These are phyloP conservation scores for Fusarium penzigii DNA, from an alignment of 2,329 filamentous ascomycete genomes.

Conservation along the genomic window DNA sequence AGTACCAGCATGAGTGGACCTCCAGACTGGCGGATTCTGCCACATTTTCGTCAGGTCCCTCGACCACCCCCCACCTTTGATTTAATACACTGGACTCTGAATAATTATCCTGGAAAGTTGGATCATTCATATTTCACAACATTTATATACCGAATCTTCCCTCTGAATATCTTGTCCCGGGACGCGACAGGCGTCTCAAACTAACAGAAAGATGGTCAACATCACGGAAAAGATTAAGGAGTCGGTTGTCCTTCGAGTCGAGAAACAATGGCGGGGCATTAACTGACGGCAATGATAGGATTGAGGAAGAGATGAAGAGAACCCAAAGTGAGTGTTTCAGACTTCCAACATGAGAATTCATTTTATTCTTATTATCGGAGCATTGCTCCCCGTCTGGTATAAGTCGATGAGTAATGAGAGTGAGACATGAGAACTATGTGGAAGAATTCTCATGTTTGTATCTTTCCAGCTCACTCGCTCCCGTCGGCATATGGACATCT, in stretches of 20 bases:
- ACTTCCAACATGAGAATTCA: background rate
- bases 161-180: constrained; percentile 12
- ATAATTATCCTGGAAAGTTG: background rate
- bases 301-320: constrained; percentile 99
- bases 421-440: too few relatives aligned
- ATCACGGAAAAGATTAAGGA: constrained; percentile 99
- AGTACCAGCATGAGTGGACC: constrained; percentile 20
- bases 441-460: background rate
- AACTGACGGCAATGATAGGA: constrained; percentile 60
- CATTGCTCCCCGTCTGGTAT: background rate
- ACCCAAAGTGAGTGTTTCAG: constrained; percentile 77
- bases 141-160: background rate
- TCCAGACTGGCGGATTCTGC: constrained; percentile 21
- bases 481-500: too few relatives aligned
- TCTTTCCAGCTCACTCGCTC: background rate
- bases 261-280: constrained; percentile 5
- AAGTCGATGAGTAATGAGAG: too few relatives aligned
- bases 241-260: constrained; percentile 51
- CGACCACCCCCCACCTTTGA: constrained; percentile 29
- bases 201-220: constrained; percentile 78
- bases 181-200: constrained; percentile 27
- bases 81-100: constrained; percentile 27
- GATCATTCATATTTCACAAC: background rate
- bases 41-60: constrained; percentile 29
- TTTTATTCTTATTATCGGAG: background rate